Percentiles rank a stretch among this genome's conserved stretches.
Evolutionary conservation across 2,329 filamentous ascomycete genomes (phyloP).

Genomic region (Penicillium sp.): DNA sequence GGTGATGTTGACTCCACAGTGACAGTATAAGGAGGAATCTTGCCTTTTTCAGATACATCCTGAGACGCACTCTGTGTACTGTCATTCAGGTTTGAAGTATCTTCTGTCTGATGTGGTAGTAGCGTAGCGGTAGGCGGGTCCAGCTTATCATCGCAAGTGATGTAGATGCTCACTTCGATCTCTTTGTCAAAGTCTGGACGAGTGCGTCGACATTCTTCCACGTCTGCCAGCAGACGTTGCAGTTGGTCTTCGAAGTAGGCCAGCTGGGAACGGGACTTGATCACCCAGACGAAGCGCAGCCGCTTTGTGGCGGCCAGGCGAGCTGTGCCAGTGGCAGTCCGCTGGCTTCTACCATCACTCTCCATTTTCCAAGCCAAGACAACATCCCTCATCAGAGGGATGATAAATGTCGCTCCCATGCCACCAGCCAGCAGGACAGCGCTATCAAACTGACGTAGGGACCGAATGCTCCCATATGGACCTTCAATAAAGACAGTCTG

Average conservation of each 20-base stretch:
- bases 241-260: constrained; percentile 54
- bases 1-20: constrained; percentile 11
- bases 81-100: neutral
- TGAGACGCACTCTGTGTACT: neutral
- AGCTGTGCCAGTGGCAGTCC: constrained; percentile 11
- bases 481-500: constrained; percentile 52
- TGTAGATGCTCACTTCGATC: constrained; percentile 52
- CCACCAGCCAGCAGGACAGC: constrained; percentile 58
- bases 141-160: constrained; percentile 52
- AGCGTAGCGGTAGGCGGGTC: constrained; percentile 33
- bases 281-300: constrained; percentile 57
- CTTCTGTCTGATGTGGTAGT: neutral
- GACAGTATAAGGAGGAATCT: constrained; percentile 23
- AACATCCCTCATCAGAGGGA: constrained; percentile 56
- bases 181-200: constrained; percentile 38
- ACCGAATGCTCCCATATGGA: constrained; percentile 51
- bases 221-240: constrained; percentile 43
- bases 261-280: constrained; percentile 53
- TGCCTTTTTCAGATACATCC: constrained; percentile 21
- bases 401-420: constrained; percentile 57
- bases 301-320: constrained; percentile 45
- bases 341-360: constrained; percentile 14
- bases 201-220: constrained; percentile 35
- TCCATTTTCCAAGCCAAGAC: constrained; percentile 46
- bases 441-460: constrained; percentile 58